phyloP scores from a whole-genome alignment of 2,329 filamentous ascomycete genomes.

The Bipolaris oryzae region DNA sequence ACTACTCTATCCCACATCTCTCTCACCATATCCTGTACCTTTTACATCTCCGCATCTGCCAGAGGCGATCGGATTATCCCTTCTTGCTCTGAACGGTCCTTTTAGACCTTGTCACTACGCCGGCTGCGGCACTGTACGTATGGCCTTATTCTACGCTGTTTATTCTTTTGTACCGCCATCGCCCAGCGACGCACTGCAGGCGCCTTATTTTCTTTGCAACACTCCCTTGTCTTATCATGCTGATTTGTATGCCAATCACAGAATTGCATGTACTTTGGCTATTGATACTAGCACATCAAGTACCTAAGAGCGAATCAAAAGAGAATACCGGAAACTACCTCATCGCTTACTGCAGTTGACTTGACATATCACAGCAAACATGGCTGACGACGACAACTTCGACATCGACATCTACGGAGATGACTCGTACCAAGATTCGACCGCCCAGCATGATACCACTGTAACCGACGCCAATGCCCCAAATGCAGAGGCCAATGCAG shows the following conservation, averaged over 20 bases:
- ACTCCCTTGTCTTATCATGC: conserved; percentile 36
- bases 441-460: conserved; percentile 30
- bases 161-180: conserved; percentile 19
- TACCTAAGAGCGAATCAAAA: conserved; percentile 49
- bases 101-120: conserved; percentile 40
- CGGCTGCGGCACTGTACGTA: conserved; percentile 50
- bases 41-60: conserved; percentile 47
- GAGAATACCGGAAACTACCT: conserved; percentile 34
- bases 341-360: conserved; percentile 32
- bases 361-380: conserved; percentile 39
- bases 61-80: conserved; percentile 48
- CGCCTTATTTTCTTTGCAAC: conserved; percentile 17
- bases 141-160: conserved; percentile 43
- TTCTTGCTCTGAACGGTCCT: conserved; percentile 43
- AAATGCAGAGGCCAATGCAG: conserved; percentile 43
- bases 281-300: conserved; percentile 44
- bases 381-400: conserved; percentile 70
- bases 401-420: conserved; percentile 74
- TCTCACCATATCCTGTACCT: conserved; percentile 43
- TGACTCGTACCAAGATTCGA: conserved; percentile 50
- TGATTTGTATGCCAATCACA: conserved; percentile 45
- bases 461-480: conserved; percentile 30
- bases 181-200: conserved; percentile 20
- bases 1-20: conserved; percentile 34
- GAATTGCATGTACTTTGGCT: conserved; percentile 48